Base-by-base conservation (phyloP, 257 asterid species). In the Eucommia ulmoides region DNA sequence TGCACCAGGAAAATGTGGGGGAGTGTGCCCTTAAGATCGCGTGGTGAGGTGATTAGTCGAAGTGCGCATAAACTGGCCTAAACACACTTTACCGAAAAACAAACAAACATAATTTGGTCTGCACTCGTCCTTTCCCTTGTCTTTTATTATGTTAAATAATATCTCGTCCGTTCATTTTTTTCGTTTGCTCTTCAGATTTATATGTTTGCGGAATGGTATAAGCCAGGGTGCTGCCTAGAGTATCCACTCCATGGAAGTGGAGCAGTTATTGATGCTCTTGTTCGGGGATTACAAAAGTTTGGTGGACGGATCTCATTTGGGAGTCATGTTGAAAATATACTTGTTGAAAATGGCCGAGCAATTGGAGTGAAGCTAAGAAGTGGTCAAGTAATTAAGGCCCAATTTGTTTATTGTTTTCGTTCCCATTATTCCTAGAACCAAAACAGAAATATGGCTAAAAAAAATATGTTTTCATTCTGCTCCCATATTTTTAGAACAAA, bases 191-290 rank as follows among this genome's bases (percentile, higher is more conserved):
- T 58, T 53, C 77, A 84, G 97, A 74, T 89, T 56, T 89, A 89
- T 82, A 84, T 84, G 96, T 78, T 89, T 61, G 74, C 96, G 14
- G 96, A 89, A 67, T 89, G 97, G 97, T 89, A 88, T 66, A 84
- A 89, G 68, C 94, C 93, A 19, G 96, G 94, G 47, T 74, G 93
- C 66, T 54, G 79, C 64, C 62, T 89, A 48, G 96, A 89, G 66
- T 89, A 88, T 70, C 97, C 97, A 65, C 77, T 84, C 57, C 82
- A 73, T 42, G 97, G 96, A 68, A 76, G 88, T 63, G 97, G 96
- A 29, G 96, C 93, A 21, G 51, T 89, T 46, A 65, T 89, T 59
- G 91, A 80, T 54, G 94, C 96, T 54, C 97, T 89, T 24, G 81
- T 82, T 24, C 71, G 85, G 59, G 97, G 97, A 62, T 56, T 89